Evolutionary conservation across 495 filamentous ascomycete genomes (phyloP), one percentile per base, ranked within the genome.

Genomic region (Geopyxis carbonaria): DNA sequence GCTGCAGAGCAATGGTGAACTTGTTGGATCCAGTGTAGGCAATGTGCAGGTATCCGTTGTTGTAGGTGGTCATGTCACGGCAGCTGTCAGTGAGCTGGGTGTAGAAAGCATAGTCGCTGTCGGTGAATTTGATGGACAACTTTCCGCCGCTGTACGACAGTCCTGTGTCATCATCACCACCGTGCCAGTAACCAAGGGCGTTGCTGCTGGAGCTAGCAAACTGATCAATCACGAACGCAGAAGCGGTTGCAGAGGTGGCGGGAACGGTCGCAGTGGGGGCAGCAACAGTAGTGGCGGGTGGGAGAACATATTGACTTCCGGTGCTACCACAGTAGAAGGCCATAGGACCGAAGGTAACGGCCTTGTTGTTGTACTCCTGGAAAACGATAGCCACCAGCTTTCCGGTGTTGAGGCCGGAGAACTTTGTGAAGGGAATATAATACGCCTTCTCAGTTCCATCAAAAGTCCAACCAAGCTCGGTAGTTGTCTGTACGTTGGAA

Each of bases 131-230:
- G 37, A 85, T 63, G 7, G 67, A 72, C 43, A 81, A 59, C 35
- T 57, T 50, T 46, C 63, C 57, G 46, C 53, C 56, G 20, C 61
- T 54, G 46, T 70, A 67, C 2, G 67, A 67, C 9, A 69, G 44
- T 8, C 60, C 57, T 39, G 77, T 64, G 7, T 64, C 63, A 42
- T 79, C 75, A 36, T 78, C 76, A 1, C 67, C 59, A 0, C 79
- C 79, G 54, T 85, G 79, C 68, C 73, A 85, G 55, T 73, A 70
- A 2, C 70, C 70, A 1, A 84, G 66, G 18, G 66, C 67, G 46
- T 85, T 85, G 22, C 59, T 60, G 23, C 68, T 53, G 5, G 48
- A 31, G 48, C 65, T 62, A 22, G 58, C 50, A 45, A 85, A 85
- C 10, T 64, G 65, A 54, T 85, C 79, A 34, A 85, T 73, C 6